Evolutionary conservation across 176 grass and related monocot species (phyloP).

Genomic region (Urochloa ruziziensis): DNA sequence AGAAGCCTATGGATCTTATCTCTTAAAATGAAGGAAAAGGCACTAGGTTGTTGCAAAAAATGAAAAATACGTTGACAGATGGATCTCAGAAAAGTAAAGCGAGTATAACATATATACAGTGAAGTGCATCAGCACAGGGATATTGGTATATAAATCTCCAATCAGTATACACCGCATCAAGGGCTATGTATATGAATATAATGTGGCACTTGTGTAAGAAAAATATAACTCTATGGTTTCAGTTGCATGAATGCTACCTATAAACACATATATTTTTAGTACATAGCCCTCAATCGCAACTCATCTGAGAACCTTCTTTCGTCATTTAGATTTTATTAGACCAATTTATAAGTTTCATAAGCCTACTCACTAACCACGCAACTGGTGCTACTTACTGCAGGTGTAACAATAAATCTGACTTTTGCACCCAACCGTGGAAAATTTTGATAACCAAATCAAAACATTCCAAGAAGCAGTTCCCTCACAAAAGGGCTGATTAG

Average conservation of each 20-base stretch:
- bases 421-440: neutral
- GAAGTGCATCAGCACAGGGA: neutral
- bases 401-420: neutral
- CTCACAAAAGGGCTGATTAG: neutral
- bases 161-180: no score
- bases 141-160: no score
- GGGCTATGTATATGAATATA: no score
- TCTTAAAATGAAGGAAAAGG: neutral
- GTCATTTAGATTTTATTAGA: neutral
- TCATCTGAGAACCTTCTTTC: neutral
- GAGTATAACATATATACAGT: neutral
- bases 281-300: neutral
- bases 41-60: neutral
- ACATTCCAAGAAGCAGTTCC: neutral
- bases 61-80: neutral
- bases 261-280: no score
- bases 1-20: slow-evolving; percentile 1
- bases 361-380: neutral
- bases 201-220: no score
- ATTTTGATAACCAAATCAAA: neutral
- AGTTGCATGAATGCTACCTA: no score
- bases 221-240: no score
- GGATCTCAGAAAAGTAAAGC: neutral
- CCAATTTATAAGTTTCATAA: neutral
- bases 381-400: no score